Conservation (phyloP, 2,329 filamentous ascomycete genomes). For the Stagonosporopsis cucurbitacearum region DNA sequence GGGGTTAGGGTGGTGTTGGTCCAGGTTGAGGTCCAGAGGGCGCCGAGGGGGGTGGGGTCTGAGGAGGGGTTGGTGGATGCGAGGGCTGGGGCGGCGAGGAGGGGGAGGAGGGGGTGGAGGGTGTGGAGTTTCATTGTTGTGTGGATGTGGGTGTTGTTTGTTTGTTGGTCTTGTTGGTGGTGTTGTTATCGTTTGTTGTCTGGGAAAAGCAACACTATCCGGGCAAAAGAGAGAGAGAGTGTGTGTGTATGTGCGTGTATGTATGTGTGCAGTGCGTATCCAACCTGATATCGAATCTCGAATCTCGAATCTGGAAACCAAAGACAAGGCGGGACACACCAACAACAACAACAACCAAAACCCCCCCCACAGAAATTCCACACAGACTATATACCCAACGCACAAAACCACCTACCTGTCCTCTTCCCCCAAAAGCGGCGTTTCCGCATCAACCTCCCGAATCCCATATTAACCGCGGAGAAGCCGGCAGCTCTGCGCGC, state of each 20-base stretch:
- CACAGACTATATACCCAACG: not conserved
- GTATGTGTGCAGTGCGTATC: too few relatives aligned
- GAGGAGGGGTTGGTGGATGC: slow-evolving; percentile 1
- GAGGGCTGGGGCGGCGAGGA: slow-evolving; percentile 29
- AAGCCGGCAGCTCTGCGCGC: not conserved
- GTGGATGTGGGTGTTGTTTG: too few relatives aligned
- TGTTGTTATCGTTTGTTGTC: too few relatives aligned
- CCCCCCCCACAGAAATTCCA: not conserved
- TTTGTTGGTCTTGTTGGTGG: too few relatives aligned
- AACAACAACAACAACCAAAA: too few relatives aligned
- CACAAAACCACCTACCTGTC: too few relatives aligned
- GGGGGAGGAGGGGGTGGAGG: slow-evolving; percentile 27
- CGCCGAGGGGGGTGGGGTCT: slow-evolving; percentile 39
- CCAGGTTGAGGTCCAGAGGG: slow-evolving; percentile 43
- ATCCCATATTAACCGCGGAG: slow-evolving; percentile 13
- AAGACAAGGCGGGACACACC: too few relatives aligned
- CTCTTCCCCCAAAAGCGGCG: slow-evolving; percentile 7
- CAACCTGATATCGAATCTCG: too few relatives aligned
- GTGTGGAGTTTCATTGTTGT: slow-evolving; percentile 31
- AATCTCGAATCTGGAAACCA: too few relatives aligned
- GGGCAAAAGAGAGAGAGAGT: too few relatives aligned
- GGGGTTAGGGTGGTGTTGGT: slow-evolving; percentile 26
- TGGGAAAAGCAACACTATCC: too few relatives aligned
- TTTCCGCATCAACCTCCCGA: slow-evolving; percentile 1
- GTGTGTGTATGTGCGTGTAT: too few relatives aligned